Evolutionary conservation across 495 filamentous ascomycete genomes (phyloP).

Genomic region (Jackrogersella minutella): DNA sequence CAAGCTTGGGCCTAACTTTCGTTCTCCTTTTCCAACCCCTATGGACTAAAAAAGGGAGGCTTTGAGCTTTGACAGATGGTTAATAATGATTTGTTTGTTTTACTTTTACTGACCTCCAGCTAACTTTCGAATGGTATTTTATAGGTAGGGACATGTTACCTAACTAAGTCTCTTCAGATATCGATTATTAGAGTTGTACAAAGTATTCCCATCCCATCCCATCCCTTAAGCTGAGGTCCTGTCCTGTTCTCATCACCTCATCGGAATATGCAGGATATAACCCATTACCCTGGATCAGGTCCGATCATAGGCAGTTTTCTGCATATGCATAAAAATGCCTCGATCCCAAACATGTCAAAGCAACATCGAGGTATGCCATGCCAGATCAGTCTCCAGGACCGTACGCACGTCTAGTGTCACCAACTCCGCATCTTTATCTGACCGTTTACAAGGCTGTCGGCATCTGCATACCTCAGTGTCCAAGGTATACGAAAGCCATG

Average conservation of each 20-base stretch:
- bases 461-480: constrained; percentile 10
- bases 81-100: too few relatives aligned
- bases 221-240: neutral
- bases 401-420: constrained; percentile 4
- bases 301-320: neutral
- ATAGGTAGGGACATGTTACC: too few relatives aligned
- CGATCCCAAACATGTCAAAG: neutral
- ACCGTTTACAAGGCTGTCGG: constrained; percentile 8
- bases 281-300: neutral
- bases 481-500: neutral
- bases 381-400: neutral
- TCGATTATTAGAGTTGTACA: too few relatives aligned
- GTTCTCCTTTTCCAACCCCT: neutral
- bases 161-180: too few relatives aligned
- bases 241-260: neutral
- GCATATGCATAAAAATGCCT: constrained; percentile 3
- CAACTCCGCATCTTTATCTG: neutral
- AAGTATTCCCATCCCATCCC: too few relatives aligned
- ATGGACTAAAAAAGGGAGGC: neutral
- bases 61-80: too few relatives aligned
- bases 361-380: neutral
- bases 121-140: too few relatives aligned
- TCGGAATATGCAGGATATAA: neutral
- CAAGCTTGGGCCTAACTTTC: too few relatives aligned
- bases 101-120: too few relatives aligned